These are phyloP conservation scores for Colletotrichum nymphaeae DNA, from an alignment of 2,329 filamentous ascomycete species.

Conservation along the genomic window DNA sequence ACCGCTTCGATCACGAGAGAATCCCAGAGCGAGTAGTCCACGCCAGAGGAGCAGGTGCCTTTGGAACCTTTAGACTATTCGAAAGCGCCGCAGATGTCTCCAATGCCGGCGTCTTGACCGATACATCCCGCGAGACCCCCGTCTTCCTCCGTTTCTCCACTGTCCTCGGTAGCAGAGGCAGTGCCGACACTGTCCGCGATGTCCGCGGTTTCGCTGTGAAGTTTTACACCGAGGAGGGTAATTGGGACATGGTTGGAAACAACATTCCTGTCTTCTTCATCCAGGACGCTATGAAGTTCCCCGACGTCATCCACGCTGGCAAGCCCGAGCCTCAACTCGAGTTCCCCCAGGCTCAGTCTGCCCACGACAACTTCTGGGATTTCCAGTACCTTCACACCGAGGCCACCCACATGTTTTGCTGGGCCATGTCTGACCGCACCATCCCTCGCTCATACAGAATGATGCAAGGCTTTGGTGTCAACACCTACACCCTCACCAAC, in stretches of 20 bases:
- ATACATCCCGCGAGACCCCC: slow-evolving; percentile 74
- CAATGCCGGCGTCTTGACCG: slow-evolving; percentile 72
- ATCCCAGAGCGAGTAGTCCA: slow-evolving; percentile 73
- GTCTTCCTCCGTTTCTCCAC: slow-evolving; percentile 83
- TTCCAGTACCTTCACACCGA: slow-evolving; percentile 76
- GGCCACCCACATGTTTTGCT: slow-evolving; percentile 83
- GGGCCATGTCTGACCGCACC: slow-evolving; percentile 79
- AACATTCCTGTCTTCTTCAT: slow-evolving; percentile 79
- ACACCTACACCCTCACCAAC: slow-evolving; percentile 79
- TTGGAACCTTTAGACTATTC: slow-evolving; percentile 55
- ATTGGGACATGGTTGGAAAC: slow-evolving; percentile 81
- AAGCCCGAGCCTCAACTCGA: slow-evolving; percentile 80
- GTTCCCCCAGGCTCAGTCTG: slow-evolving; percentile 76
- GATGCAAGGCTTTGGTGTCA: slow-evolving; percentile 90
- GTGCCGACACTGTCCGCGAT: slow-evolving; percentile 84
- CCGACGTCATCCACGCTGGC: slow-evolving; percentile 69
- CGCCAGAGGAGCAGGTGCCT: slow-evolving; percentile 68
- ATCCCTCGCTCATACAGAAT: slow-evolving; percentile 83
- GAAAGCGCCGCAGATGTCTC: slow-evolving; percentile 74
- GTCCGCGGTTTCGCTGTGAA: slow-evolving; percentile 84
- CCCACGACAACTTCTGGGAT: slow-evolving; percentile 84
- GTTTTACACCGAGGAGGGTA: slow-evolving; percentile 82
- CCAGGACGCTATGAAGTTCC: slow-evolving; percentile 80
- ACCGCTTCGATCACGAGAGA: slow-evolving; percentile 77
- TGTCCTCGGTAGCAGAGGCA: slow-evolving; percentile 79